Evolutionary conservation across 116 monocot species (phyloP), one percentile per base, ranked within the genome.

Genomic region (Iris pallida): DNA sequence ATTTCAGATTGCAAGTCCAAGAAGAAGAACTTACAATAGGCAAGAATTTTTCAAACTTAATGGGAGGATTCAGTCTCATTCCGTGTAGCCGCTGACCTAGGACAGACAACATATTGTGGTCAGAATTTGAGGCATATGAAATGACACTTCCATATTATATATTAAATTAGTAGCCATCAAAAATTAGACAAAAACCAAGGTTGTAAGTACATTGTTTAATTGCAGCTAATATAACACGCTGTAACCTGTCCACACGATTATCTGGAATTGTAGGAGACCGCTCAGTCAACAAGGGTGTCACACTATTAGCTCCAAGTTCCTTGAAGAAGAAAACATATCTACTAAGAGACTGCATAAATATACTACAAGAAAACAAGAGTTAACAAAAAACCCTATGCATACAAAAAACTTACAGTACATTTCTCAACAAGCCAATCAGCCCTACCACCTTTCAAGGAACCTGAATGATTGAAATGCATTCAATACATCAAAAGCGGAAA

Each of bases 391-490:
- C 1, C 4, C 11, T 9, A 51, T 13, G 13, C 7, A 48, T 47
- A 47, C 44, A 63, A 55, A 44, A 20, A 48, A 66, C 73, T 53
- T 73, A 66, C 73, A 16, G 73, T 73, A 53, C 66, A 85, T 83
- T 96, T 96, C 84, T 96, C 96, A 53, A 96, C 66, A 62, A 96
- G 92, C 96, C 96, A 96, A 83, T 96, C 96, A 42, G 92, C 84
- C 7, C 92, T 79, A 49, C 96, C 96, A 46, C 92, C 96, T 85
- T 96, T 96, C 61, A 92, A 49, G 46, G 85, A 68, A 52, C 92
- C 96, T 96, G 66, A 49, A 47, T 20, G 13, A 46, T 45, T 19
- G n/a, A 71, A 30, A 53, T 6, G 57, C 13, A 14, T 65, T 11
- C 57, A 41, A 43, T 46, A 62, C 68, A 17, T 14, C 68, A 45